Percentiles rank a stretch among this genome's conserved stretches.
Conservation (phyloP, 305 asterid species). For the Stenogyne calaminthoides region DNA sequence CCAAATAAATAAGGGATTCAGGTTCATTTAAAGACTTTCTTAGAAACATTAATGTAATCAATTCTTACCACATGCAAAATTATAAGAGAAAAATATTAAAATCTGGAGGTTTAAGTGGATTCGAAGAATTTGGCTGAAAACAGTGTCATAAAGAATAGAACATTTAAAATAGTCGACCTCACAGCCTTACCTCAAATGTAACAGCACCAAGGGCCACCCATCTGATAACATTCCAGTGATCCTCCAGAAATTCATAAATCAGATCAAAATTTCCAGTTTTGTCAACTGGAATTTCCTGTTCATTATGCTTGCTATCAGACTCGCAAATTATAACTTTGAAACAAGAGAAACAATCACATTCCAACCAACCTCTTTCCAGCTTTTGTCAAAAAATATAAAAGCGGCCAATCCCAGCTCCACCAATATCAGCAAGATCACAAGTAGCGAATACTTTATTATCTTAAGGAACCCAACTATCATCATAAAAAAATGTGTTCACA, state of each 20-base stretch:
- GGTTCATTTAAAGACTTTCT: background rate
- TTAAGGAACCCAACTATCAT: slow-evolving; percentile 65
- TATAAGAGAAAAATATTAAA: too few relatives aligned
- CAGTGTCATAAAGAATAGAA: background rate
- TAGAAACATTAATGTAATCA: background rate
- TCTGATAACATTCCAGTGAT: slow-evolving; percentile 75
- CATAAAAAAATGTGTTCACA: slow-evolving; percentile 12
- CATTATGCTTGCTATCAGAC: slow-evolving; percentile 26
- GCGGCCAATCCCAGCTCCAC: slow-evolving; percentile 82
- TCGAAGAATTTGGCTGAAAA: background rate
- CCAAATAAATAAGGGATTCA: background rate
- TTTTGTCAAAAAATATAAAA: slow-evolving; percentile 89
- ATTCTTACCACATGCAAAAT: background rate
- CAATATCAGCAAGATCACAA: slow-evolving; percentile 83
- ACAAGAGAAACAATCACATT: slow-evolving; percentile 20
- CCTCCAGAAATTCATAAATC: slow-evolving; percentile 71
- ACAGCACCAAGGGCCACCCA: slow-evolving; percentile 95
- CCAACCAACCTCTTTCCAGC: slow-evolving; percentile 82
- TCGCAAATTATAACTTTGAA: slow-evolving; percentile 1
- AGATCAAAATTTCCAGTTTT: slow-evolving; percentile 77
- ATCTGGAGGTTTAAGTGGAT: background rate
- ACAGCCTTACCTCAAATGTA: slow-evolving; percentile 60
- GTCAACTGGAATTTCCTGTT: slow-evolving; percentile 84
- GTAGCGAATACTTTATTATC: slow-evolving; percentile 64
- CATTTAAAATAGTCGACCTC: background rate